phyloP scores from a whole-genome alignment of 352 stramenopile genomes.

The Phytophthora pini region DNA sequence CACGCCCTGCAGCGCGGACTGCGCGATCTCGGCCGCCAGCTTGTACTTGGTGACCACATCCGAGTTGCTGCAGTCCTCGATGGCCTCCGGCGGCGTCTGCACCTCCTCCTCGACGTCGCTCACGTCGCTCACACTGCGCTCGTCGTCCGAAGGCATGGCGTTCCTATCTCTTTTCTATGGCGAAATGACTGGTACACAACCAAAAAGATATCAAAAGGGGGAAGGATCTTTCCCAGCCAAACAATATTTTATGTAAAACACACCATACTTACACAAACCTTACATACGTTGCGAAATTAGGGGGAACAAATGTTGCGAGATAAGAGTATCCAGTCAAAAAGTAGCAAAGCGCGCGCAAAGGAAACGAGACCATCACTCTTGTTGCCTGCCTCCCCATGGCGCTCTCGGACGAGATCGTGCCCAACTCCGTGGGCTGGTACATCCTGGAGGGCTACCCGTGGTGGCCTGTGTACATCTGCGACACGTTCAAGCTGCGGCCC shows the following conservation, averaged over 20 bases:
- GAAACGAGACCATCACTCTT: neutral
- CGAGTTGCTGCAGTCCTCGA: conserved; percentile 90
- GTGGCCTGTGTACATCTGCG: conserved; percentile 89
- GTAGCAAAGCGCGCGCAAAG: conserved; percentile 6
- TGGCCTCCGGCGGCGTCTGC: conserved; percentile 59
- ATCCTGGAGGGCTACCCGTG: conserved; percentile 87
- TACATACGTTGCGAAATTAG: too few species aligned
- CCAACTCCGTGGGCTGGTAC: conserved; percentile 85
- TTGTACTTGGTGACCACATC: conserved; percentile 98
- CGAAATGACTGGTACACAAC: conserved; percentile 8
- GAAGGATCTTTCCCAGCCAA: neutral
- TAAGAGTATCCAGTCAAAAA: neutral
- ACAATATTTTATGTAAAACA: neutral
- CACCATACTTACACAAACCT: too few species aligned
- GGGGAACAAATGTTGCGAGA: neutral
- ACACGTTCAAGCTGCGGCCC: conserved; percentile 74
- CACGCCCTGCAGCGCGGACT: conserved; percentile 96
- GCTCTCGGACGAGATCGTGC: conserved; percentile 30
- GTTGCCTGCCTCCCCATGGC: conserved; percentile 1
- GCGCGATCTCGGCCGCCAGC: conserved; percentile 98
- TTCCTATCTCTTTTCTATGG: conserved; percentile 1
- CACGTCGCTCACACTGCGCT: conserved; percentile 59
- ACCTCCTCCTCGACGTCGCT: conserved; percentile 80
- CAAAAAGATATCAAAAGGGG: conserved; percentile 25
- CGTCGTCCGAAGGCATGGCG: conserved; percentile 51